Conservation (phyloP, 2,329 filamentous ascomycete genomes). For the Trichoderma hamatum region DNA sequence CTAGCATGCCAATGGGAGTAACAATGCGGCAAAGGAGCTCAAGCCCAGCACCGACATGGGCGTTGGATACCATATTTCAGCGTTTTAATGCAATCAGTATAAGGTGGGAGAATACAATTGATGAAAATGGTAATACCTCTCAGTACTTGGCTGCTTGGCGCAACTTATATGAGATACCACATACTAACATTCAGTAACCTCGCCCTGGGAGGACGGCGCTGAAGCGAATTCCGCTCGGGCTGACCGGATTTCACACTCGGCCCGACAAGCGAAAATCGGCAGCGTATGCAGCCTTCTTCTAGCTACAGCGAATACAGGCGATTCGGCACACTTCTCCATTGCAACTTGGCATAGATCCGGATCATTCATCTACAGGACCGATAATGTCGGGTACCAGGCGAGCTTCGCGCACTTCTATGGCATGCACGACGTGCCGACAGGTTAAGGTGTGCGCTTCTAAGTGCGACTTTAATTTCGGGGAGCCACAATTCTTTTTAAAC, state of each 20-base stretch:
- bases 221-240: neutral
- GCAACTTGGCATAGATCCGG: neutral
- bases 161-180: neutral
- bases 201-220: neutral
- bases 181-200: neutral
- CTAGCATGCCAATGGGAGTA: neutral
- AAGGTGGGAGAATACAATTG: neutral
- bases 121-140: neutral
- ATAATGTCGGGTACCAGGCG: neutral
- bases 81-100: neutral
- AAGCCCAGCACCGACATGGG: neutral
- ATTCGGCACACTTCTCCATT: neutral
- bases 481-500: neutral
- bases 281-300: neutral
- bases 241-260: neutral
- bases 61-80: neutral
- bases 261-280: neutral
- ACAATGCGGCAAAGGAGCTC: neutral
- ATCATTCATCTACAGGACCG: neutral
- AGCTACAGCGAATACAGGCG: neutral
- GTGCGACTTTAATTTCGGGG: neutral
- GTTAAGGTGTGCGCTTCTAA: neutral
- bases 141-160: neutral
- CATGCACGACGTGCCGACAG: neutral
- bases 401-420: neutral